Evolutionary conservation across 177 flowering plant genomes (phyloP).

Genomic region (Vitis hybrid): DNA sequence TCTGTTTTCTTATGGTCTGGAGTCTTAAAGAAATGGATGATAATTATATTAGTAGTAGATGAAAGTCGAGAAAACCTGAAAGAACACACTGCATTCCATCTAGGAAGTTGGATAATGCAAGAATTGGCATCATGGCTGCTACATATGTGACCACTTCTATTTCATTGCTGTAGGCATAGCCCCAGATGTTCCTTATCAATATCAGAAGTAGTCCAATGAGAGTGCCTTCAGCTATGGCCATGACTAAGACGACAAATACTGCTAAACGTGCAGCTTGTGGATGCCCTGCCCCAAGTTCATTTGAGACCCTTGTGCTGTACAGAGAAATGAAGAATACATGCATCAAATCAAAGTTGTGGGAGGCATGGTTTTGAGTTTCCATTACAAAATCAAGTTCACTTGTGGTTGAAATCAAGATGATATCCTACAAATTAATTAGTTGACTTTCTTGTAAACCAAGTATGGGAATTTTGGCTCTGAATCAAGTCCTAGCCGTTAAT

Average conservation of each 20-base stretch:
- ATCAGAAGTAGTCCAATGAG: constrained; percentile 39
- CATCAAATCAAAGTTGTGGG: not conserved
- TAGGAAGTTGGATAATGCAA: constrained; percentile 47
- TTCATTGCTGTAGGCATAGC: constrained; percentile 57
- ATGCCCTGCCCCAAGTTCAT: constrained; percentile 60
- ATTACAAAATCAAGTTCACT: not conserved
- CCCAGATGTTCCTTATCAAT: constrained; percentile 49
- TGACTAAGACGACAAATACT: constrained; percentile 31
- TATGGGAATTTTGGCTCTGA: no score
- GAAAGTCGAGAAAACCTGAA: constrained; percentile 36
- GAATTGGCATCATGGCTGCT: constrained; percentile 45
- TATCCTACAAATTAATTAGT: not conserved
- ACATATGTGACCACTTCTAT: constrained; percentile 42
- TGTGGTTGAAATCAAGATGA: no score
- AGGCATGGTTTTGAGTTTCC: not conserved
- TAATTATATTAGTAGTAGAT: not conserved
- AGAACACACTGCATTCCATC: constrained; percentile 61
- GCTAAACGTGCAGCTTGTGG: constrained; percentile 48
- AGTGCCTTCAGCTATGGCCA: constrained; percentile 37
- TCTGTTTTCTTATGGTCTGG: no score
- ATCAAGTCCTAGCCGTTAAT: no score
- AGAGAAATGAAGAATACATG: not conserved
- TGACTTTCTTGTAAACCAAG: no score
- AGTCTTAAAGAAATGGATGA: not conserved
- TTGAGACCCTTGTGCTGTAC: constrained; percentile 54